A percentile compares a stretch with the other conserved stretches of the same genome.
These are phyloP conservation scores for Hericium alpestre DNA, from an alignment of 768 basidiomycete species.

Conservation along the genomic window DNA sequence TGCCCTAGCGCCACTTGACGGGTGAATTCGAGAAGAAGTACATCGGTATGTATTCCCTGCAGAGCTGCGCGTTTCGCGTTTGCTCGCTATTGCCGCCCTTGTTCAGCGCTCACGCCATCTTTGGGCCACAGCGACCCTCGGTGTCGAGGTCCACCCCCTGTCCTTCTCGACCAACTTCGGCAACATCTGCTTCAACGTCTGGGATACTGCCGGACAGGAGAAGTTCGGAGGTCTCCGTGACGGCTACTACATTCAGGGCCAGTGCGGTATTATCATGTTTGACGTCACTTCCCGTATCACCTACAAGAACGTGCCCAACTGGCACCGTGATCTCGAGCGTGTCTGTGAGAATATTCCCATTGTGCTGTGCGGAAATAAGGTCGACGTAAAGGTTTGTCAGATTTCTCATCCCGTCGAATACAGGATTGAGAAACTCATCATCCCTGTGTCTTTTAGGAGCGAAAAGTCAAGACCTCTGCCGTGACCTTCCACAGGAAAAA, in stretches of 20 bases:
- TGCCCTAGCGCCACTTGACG: constrained; percentile 82
- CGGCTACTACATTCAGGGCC: constrained; percentile 94
- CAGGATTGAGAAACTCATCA: not conserved
- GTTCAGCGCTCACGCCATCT: not conserved
- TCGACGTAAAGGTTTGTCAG: constrained; percentile 85
- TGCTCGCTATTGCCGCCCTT: not conserved
- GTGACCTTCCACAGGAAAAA: constrained; percentile 99
- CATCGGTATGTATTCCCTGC: constrained; percentile 55
- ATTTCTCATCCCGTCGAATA: not conserved
- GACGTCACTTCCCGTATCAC: constrained; percentile 99
- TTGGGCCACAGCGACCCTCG: constrained; percentile 72
- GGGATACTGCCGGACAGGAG: constrained; percentile 99
- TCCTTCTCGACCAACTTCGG: constrained; percentile 97
- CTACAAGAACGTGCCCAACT: constrained; percentile 99
- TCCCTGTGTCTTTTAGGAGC: constrained; percentile 51
- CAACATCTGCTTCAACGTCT: constrained; percentile 98
- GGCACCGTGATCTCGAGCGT: constrained; percentile 99
- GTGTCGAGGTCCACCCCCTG: constrained; percentile 98
- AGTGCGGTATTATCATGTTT: constrained; percentile 99
- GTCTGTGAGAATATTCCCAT: constrained; percentile 99
- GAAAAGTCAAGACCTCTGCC: constrained; percentile 97
- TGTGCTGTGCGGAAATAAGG: constrained; percentile 99
- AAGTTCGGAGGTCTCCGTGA: constrained; percentile 99
- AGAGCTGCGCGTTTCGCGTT: not conserved
- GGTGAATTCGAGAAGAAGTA: constrained; percentile 99